Evolutionary conservation across 345 rosid genomes (phyloP), one percentile per base, ranked within the genome.

Genomic region (Dipteronia dyeriana): DNA sequence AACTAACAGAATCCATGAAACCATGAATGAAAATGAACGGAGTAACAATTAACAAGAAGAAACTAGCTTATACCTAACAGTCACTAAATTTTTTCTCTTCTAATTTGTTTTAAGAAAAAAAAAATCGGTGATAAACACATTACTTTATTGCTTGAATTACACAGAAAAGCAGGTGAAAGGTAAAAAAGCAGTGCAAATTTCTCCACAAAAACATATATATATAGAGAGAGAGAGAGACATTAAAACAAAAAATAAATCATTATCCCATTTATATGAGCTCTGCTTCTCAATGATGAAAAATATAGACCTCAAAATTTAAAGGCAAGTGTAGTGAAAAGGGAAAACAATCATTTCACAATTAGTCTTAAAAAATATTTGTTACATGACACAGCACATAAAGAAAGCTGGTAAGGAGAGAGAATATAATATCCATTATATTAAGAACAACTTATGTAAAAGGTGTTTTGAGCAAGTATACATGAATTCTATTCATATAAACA

Each of bases 1-100:
- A 38, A 39, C 39, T 64, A 39, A 74, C n/a, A 59, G 70, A 45
- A 68, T 68, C 70, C 39, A 71, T 29, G 60, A 26, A 38, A 53
- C 5, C 4, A 45, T 45, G 13, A 45, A 10, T 45, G 10, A 45
- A 9, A 29, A 65, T 0, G 22, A 31, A 14, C 17, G 20, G 12
- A 65, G 49, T 10, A 2, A 45, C 14, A 10, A 45, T 45, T 45
- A 16, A 53, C 63, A 59, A n/a, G 26, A 34, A 34, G 17, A 14
- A 20, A 57, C 17, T n/a, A 57, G 22, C 63, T 20, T 22, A 59
- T 7, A 19, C 9, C 25, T 22, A 11, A 59, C 61, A 20, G 63
- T 59, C 26, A n/a, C 25, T 59, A 56, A n/a, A 49, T 49, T 49
- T 13, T 49, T 49, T 34, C 16, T 12, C 54, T 22, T 60, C 31